A percentile compares a stretch with the other conserved stretches of the same genome.
Evolutionary conservation across 176 grass and related monocot genomes (phyloP).

Genomic region (Avena eriantha): DNA sequence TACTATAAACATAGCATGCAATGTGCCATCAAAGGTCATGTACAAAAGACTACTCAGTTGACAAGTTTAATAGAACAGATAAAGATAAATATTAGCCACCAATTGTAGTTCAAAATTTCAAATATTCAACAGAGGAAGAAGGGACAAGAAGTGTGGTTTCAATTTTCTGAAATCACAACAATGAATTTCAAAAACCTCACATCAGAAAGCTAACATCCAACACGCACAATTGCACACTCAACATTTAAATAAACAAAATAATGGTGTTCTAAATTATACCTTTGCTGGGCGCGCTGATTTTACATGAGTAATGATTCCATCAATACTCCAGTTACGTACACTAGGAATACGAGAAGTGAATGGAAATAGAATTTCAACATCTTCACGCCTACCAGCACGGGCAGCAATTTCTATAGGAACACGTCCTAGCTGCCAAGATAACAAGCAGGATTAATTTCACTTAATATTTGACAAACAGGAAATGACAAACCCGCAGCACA

Average conservation of each 20-base stretch:
- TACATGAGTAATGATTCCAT: constrained; percentile 45
- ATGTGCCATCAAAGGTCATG: not conserved
- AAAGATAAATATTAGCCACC: not conserved
- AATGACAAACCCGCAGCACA: not conserved
- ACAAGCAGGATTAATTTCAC: constrained; percentile 5
- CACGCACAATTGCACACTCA: not conserved
- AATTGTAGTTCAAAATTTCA: not conserved
- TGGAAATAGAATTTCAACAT: constrained; percentile 45
- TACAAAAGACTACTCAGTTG: not conserved
- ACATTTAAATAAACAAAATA: constrained; percentile 19
- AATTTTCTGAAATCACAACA: not conserved
- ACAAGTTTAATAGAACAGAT: constrained; percentile 13
- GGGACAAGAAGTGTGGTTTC: not conserved
- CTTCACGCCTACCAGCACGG: constrained; percentile 2
- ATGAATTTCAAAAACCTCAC: constrained; percentile 3
- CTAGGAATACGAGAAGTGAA: constrained; percentile 39
- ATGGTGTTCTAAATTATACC: not conserved
- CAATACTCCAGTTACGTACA: constrained; percentile 41
- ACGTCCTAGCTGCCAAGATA: constrained; percentile 26
- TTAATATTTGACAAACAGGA: not conserved
- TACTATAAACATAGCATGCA: not conserved
- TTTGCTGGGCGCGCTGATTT: constrained; percentile 14
- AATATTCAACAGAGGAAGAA: not conserved
- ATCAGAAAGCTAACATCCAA: not conserved
- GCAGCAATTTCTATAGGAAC: constrained; percentile 43